Percentiles rank a stretch among this genome's conserved stretches.
These are phyloP conservation scores for Candida maltosa DNA, from an alignment of 805 yeast species.

Conservation along the genomic window DNA sequence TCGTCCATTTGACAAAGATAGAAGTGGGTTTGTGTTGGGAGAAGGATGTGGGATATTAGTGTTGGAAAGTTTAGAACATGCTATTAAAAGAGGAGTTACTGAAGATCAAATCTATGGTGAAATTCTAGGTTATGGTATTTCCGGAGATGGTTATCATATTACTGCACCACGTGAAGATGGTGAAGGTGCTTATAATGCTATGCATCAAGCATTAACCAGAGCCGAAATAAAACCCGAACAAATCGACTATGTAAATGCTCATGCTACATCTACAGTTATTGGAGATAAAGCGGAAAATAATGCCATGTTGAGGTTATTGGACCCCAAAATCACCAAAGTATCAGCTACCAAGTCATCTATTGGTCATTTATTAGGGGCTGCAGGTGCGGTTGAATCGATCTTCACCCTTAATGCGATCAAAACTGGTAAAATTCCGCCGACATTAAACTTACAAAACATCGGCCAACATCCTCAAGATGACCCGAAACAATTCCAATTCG, in stretches of 20 bases:
- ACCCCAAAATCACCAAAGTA: slow-evolving; percentile 36
- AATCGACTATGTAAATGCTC: slow-evolving; percentile 86
- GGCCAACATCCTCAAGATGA: slow-evolving; percentile 50
- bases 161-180: slow-evolving; percentile 88
- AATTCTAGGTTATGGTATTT: slow-evolving; percentile 80
- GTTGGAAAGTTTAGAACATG: slow-evolving; percentile 77
- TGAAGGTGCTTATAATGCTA: slow-evolving; percentile 78
- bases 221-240: slow-evolving; percentile 46
- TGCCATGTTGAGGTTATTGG: slow-evolving; percentile 62
- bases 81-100: slow-evolving; percentile 50
- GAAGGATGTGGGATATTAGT: slow-evolving; percentile 89
- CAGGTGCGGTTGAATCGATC: slow-evolving; percentile 90
- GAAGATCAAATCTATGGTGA: slow-evolving; percentile 70
- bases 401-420: slow-evolving; percentile 69
- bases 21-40: slow-evolving; percentile 88
- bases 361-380: slow-evolving; percentile 94
- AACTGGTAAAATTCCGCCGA: slow-evolving; percentile 67
- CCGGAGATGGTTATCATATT: slow-evolving; percentile 90
- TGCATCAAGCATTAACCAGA: slow-evolving; percentile 66
- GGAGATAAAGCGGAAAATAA: slow-evolving; percentile 87
- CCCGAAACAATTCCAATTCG: slow-evolving; percentile 42
- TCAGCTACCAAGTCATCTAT: slow-evolving; percentile 89
- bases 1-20: slow-evolving; percentile 76
- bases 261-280: slow-evolving; percentile 87
- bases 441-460: slow-evolving; percentile 60